Conservation (phyloP, 768 basidiomycete species). For the Erythrobasidium yunnanense region DNA sequence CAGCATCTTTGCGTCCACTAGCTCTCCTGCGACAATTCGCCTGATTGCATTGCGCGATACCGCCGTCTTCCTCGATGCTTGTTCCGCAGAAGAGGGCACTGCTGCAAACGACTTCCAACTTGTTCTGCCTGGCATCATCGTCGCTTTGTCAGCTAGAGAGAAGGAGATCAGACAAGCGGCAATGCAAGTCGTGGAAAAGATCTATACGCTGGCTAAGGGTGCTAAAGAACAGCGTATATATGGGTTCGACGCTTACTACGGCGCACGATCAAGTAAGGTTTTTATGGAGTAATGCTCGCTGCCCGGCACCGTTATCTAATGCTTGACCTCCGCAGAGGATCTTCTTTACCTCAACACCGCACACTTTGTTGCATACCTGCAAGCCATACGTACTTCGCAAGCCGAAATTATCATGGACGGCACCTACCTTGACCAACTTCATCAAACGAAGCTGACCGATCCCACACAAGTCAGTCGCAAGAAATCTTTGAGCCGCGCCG, state of each 20-base stretch:
- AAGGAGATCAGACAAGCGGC: constrained; percentile 40
- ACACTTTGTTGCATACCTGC: constrained; percentile 28
- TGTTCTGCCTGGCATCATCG: constrained; percentile 39
- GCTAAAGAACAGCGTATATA: constrained; percentile 35
- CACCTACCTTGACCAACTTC: background rate
- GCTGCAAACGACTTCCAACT: constrained; percentile 43
- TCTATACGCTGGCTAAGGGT: constrained; percentile 17
- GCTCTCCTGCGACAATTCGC: constrained; percentile 40
- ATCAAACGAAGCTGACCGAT: background rate
- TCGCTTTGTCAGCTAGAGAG: constrained; percentile 31
- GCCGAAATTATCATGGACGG: constrained; percentile 28
- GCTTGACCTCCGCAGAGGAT: background rate
- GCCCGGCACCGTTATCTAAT: background rate
- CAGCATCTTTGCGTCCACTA: constrained; percentile 50
- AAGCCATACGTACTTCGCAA: constrained; percentile 23
- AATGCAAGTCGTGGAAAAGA: constrained; percentile 35
- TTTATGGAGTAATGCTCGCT: background rate
- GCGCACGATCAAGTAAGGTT: constrained; percentile 21
- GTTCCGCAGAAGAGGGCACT: constrained; percentile 46
- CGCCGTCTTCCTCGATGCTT: constrained; percentile 63
- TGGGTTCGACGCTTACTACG: constrained; percentile 42
- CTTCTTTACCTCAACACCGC: constrained; percentile 33
- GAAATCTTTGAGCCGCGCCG: background rate
- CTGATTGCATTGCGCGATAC: constrained; percentile 61
- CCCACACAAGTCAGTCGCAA: background rate